phyloP scores from a whole-genome alignment of 2,329 filamentous ascomycete genomes.

The Colletotrichum shisoi region DNA sequence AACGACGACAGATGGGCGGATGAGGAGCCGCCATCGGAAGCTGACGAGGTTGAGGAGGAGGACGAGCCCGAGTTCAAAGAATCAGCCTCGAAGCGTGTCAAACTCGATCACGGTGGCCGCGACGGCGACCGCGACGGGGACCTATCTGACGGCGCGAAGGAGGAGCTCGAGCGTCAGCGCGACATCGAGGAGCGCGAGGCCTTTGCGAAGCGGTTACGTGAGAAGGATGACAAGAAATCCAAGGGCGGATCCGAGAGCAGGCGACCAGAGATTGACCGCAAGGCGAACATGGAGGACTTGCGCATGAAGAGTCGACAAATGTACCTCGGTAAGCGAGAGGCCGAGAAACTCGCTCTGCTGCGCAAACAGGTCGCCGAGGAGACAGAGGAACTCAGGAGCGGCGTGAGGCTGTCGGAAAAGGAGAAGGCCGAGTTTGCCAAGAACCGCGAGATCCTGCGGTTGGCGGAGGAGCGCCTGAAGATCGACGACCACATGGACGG shows the following conservation, averaged over 20 bases:
- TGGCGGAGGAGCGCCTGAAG: slow-evolving; percentile 82
- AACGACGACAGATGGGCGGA: slow-evolving; percentile 81
- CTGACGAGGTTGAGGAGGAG: slow-evolving; percentile 50
- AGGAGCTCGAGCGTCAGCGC: slow-evolving; percentile 66
- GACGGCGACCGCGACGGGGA: slow-evolving; percentile 48
- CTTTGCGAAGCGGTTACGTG: slow-evolving; percentile 77
- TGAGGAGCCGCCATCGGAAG: slow-evolving; percentile 66
- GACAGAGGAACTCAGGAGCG: slow-evolving; percentile 78
- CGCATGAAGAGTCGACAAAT: slow-evolving; percentile 86
- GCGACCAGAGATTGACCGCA: slow-evolving; percentile 69
- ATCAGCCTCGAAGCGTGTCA: slow-evolving; percentile 74
- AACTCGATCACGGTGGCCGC: slow-evolving; percentile 66
- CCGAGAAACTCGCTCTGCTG: slow-evolving; percentile 83
- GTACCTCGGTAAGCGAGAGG: slow-evolving; percentile 91
- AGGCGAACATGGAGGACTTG: slow-evolving; percentile 79
- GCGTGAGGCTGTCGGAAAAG: slow-evolving; percentile 74
- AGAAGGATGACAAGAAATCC: slow-evolving; percentile 73
- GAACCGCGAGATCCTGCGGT: slow-evolving; percentile 80
- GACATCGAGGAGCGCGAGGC: slow-evolving; percentile 81
- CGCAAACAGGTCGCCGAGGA: slow-evolving; percentile 92
- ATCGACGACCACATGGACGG: slow-evolving; percentile 94
- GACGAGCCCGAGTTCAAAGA: slow-evolving; percentile 69
- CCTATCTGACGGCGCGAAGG: slow-evolving; percentile 66
- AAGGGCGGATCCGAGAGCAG: slow-evolving; percentile 67
- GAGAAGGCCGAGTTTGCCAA: slow-evolving; percentile 90